Evolutionary conservation across 306 rosid genomes (phyloP), one percentile per base, ranked within the genome.

Genomic region (Calophaca sinica): DNA sequence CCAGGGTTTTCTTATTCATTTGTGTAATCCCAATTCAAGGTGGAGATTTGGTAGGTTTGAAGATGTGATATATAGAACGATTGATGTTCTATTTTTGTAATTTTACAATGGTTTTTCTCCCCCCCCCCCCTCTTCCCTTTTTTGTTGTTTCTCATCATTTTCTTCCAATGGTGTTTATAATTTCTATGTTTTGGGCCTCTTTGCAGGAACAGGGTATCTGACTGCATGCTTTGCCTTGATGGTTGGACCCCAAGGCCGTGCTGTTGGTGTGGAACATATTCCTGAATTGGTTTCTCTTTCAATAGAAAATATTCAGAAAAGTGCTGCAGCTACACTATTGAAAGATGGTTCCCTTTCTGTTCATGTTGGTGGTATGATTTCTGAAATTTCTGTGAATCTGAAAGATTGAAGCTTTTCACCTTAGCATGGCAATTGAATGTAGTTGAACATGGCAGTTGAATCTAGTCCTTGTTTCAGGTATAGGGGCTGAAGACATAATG

Each of bases 221-320:
- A 96, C 99, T 3, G 99, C 99, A 0, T 96, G 99, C 81, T 96
- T 90, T 75, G 98, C 90, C 9, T 14, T 90, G 87, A 90, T 96
- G 99, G 97, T 96, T 73, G 98, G 98, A 71, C 90, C 96, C 48
- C 82, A 86, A 86, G 99, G 99, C 28, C 81, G 85, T 11, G 89
- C 88, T 32, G 87, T 92, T 65, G 99, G 99, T 5, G 96, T 96
- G 52, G 99, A 96, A 62, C 99, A 96, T 77, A 96, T 96, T 86
- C 98, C 98, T 28, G 99, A 96, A 80, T 81, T 96, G 83, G 96
- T 78, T 68, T 84, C 89, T 74, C 82, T 86, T 52, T 90, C 99
- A n/a, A 64, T 72, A 65, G 70, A 76, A 77, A 96, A 92, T 75
- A 89, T 96, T 64, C 83, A 90, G 68, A 92, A 90, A 76, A 89